These are phyloP conservation scores for Chrysoporthe puriensis DNA, from an alignment of 2,329 filamentous ascomycete species.

Conservation along the genomic window DNA sequence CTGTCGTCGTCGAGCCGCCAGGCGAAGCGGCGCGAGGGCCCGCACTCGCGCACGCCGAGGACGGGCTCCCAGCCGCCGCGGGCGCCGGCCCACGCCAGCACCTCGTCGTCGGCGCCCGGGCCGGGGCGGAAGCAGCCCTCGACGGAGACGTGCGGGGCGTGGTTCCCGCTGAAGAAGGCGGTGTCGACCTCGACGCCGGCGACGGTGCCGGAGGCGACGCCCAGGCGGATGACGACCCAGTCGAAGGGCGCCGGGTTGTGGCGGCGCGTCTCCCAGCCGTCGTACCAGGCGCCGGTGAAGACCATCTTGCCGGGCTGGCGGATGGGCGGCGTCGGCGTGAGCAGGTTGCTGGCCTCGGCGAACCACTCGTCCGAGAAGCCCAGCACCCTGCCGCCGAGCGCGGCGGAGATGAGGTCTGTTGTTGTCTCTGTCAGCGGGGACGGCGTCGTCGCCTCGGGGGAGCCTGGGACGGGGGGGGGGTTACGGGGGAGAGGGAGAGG, in stretches of 20 bases:
- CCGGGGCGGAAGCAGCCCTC: conserved; percentile 68
- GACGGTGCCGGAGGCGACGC: conserved; percentile 72
- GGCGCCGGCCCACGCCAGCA: conserved; percentile 62
- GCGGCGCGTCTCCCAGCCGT: conserved; percentile 70
- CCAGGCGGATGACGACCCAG: conserved; percentile 68
- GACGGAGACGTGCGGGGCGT: conserved; percentile 78
- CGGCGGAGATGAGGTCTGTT: conserved; percentile 29
- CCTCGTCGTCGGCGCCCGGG: conserved; percentile 61
- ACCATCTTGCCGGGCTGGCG: conserved; percentile 69
- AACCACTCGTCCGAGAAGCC: conserved; percentile 73
- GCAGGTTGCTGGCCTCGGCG: conserved; percentile 65
- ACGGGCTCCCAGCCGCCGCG: conserved; percentile 73
- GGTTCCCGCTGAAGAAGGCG: conserved; percentile 80
- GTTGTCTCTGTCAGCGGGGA: neutral
- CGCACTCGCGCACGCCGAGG: conserved; percentile 70
- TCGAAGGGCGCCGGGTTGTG: conserved; percentile 68
- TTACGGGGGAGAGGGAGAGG: too few relatives aligned
- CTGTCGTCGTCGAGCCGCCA: conserved; percentile 70
- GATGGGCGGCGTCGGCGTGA: conserved; percentile 67
- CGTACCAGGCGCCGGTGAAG: conserved; percentile 71
- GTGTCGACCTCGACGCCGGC: conserved; percentile 80
- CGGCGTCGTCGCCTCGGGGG: too few relatives aligned
- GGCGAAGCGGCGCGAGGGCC: conserved; percentile 72
- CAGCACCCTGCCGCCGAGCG: conserved; percentile 61
- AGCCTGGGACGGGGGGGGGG: too few relatives aligned